phyloP scores from a whole-genome alignment of 2,329 filamentous ascomycete species.

The Fusarium mundagurra region DNA sequence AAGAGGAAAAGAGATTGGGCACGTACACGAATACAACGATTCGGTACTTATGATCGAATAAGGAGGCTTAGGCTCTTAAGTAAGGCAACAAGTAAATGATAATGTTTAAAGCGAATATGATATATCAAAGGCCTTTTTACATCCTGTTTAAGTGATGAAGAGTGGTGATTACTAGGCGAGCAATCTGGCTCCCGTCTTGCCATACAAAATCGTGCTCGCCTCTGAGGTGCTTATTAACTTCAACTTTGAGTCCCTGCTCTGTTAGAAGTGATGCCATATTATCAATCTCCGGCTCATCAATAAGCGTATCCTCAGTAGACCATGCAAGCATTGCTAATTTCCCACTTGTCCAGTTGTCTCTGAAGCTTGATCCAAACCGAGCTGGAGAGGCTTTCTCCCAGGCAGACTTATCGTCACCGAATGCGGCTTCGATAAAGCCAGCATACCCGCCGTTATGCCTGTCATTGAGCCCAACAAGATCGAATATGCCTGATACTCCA shows the following conservation, averaged over 20 bases:
- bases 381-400: conserved; percentile 69
- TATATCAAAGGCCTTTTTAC: background rate
- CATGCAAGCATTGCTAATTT: conserved; percentile 54
- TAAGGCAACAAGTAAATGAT: background rate
- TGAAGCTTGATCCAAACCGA: conserved; percentile 54
- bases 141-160: conserved; percentile 28
- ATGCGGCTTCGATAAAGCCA: conserved; percentile 68
- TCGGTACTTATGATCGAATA: background rate
- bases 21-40: background rate
- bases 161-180: conserved; percentile 54
- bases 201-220: conserved; percentile 73
- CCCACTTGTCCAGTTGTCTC: conserved; percentile 48
- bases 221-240: conserved; percentile 54
- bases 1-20: background rate
- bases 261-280: conserved; percentile 61
- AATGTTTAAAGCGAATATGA: conserved; percentile 23
- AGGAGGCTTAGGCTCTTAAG: background rate
- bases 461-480: conserved; percentile 64
- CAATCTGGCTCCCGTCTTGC: conserved; percentile 67
- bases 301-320: conserved; percentile 59
- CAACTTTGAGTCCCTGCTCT: conserved; percentile 49
- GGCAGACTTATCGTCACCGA: conserved; percentile 59
- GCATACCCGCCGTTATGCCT: conserved; percentile 61
- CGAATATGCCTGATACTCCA: conserved; percentile 73
- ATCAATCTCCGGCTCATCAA: conserved; percentile 68